phyloP scores from a whole-genome alignment of 345 rosid species.

The Dovyalis caffra region DNA sequence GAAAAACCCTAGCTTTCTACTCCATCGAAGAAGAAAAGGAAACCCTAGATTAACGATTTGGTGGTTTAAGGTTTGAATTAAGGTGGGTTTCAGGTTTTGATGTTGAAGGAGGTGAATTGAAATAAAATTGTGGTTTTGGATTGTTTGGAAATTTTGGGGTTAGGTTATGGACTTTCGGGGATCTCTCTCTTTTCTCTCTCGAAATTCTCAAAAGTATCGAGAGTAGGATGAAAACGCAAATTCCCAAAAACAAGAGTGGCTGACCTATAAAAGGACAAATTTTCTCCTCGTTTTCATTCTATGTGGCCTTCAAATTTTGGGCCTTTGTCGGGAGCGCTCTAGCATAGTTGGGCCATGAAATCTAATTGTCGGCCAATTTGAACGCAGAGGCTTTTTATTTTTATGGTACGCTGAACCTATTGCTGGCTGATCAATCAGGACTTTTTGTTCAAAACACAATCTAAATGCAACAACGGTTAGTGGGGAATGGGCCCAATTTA shows the following conservation, averaged over 20 bases:
- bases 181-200: background rate
- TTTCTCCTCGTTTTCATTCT: background rate
- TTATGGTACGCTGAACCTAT: too few species aligned
- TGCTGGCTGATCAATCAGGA: background rate
- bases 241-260: background rate
- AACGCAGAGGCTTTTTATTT: background rate
- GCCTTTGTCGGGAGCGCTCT: background rate
- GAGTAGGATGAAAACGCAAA: background rate
- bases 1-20: slow-evolving; percentile 4
- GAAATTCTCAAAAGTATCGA: background rate
- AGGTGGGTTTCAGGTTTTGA: background rate
- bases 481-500: too few species aligned
- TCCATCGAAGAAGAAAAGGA: background rate
- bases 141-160: background rate
- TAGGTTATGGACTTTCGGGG: background rate
- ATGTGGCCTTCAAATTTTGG: background rate
- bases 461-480: background rate
- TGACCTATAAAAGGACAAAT: background rate
- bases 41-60: slow-evolving; percentile 9
- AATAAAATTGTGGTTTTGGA: background rate
- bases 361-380: background rate
- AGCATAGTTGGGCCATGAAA: background rate
- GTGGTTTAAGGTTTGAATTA: background rate
- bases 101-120: background rate
- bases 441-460: background rate